Conservation (phyloP, 2,329 filamentous ascomycete genomes). For the Hymenoscyphus albidus region DNA sequence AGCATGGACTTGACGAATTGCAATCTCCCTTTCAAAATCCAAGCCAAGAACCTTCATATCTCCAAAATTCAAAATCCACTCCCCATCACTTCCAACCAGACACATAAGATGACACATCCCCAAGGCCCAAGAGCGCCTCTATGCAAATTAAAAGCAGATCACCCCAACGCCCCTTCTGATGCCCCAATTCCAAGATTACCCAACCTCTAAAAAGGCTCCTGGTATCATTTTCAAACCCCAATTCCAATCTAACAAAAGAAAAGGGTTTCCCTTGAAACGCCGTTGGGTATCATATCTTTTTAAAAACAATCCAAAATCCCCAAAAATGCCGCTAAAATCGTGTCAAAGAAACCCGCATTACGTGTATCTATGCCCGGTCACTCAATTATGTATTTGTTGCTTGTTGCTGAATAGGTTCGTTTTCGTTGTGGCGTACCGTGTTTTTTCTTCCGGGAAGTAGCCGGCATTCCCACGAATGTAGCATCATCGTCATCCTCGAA, state of each 20-base stretch:
- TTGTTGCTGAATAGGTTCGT: not conserved
- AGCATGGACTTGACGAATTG: too few species aligned
- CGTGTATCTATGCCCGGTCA: not conserved
- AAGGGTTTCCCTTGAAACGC: not conserved
- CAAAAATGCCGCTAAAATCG: too few species aligned
- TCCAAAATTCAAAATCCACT: not conserved
- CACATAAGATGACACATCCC: not conserved
- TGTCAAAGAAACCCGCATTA: not conserved
- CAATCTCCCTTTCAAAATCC: not conserved
- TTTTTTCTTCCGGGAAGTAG: conserved; percentile 22
- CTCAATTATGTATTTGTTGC: not conserved
- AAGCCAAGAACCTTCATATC: not conserved
- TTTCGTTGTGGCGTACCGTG: conserved; percentile 1
- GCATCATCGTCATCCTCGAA: conserved; percentile 25
- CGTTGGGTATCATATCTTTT: not conserved
- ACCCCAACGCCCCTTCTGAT: not conserved
- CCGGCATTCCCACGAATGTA: conserved; percentile 27
- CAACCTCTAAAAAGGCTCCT: not conserved
- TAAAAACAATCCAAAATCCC: not conserved
- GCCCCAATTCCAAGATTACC: not conserved
- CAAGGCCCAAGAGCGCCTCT: not conserved
- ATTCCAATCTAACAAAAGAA: not conserved
- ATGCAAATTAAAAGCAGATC: not conserved
- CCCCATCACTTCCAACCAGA: not conserved
- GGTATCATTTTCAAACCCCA: not conserved